phyloP scores from a whole-genome alignment of 768 basidiomycete species.

The Agrocybe praecox region DNA sequence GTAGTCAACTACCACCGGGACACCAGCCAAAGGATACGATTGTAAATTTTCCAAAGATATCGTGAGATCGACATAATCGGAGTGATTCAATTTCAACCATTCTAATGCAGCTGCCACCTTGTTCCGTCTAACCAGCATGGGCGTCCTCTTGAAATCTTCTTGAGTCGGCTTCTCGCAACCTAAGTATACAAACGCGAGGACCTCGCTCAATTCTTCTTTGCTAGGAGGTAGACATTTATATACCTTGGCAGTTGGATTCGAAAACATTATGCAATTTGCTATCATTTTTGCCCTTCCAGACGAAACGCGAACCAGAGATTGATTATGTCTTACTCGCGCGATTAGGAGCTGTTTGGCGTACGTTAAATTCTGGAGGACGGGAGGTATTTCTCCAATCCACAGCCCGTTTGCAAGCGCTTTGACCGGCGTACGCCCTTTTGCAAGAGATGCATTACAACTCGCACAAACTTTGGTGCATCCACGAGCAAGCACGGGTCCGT shows the following conservation, averaged over 20 bases:
- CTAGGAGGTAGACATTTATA: slow-evolving; percentile 33
- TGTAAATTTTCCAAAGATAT: slow-evolving; percentile 28
- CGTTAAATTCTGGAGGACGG: slow-evolving; percentile 22
- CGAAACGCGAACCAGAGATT: slow-evolving; percentile 28
- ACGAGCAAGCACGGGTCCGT: slow-evolving; percentile 19
- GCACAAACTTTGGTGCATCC: slow-evolving; percentile 16
- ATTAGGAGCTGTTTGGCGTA: slow-evolving; percentile 29
- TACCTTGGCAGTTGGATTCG: slow-evolving; percentile 29
- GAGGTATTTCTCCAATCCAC: slow-evolving; percentile 37
- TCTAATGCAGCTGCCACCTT: slow-evolving; percentile 28
- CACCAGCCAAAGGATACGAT: slow-evolving; percentile 21
- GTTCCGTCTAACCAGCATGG: slow-evolving; percentile 23
- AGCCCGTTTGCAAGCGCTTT: slow-evolving; percentile 33
- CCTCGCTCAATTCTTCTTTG: slow-evolving; percentile 27
- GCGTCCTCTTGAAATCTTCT: slow-evolving; percentile 16
- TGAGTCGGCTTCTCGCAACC: slow-evolving; percentile 7
- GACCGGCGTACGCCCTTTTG: slow-evolving; percentile 19
- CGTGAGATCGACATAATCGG: slow-evolving; percentile 29
- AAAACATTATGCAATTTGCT: slow-evolving; percentile 35
- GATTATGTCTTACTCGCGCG: slow-evolving; percentile 24
- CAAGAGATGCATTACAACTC: slow-evolving; percentile 7
- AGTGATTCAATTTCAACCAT: slow-evolving; percentile 38
- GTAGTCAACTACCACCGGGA: slow-evolving; percentile 27
- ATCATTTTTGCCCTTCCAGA: slow-evolving; percentile 33
- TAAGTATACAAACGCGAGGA: slow-evolving; percentile 13